Conservation (phyloP, 345 rosid species). For the Citrus glauca region DNA sequence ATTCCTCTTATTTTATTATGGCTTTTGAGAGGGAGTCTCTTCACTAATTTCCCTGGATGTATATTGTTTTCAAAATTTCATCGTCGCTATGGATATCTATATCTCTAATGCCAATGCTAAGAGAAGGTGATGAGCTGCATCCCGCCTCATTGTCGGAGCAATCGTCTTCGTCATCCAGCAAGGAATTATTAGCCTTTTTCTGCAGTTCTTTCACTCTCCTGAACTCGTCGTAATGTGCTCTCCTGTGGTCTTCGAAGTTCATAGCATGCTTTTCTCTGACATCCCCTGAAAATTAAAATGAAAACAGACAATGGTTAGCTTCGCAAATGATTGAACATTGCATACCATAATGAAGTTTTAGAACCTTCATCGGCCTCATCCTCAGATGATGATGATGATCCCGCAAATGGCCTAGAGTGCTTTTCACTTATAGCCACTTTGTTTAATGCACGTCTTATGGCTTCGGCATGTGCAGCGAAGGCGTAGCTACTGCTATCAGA, state of each 20-base stretch:
- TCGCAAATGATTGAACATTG: background rate
- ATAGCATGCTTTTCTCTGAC: background rate
- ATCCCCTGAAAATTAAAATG: background rate
- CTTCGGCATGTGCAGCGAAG: slow-evolving; percentile 13
- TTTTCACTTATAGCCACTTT: background rate
- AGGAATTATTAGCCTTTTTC: slow-evolving; percentile 19
- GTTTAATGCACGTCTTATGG: slow-evolving; percentile 1
- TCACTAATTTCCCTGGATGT: background rate
- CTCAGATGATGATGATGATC: slow-evolving; percentile 30
- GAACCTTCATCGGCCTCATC: slow-evolving; percentile 34
- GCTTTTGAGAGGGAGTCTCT: background rate
- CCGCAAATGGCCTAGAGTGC: background rate
- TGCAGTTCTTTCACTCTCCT: slow-evolving; percentile 28
- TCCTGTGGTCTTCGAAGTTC: slow-evolving; percentile 23
- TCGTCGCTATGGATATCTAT: background rate
- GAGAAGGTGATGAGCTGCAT: background rate
- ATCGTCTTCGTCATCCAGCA: slow-evolving; percentile 26
- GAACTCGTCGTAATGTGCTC: slow-evolving; percentile 43
- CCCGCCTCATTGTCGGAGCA: background rate
- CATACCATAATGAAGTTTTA: background rate
- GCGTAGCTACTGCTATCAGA: background rate
- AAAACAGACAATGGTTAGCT: background rate
- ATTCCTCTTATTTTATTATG: background rate
- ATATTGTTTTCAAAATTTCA: slow-evolving; percentile 7
- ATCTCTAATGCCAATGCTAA: background rate